These are phyloP conservation scores for Gaeumannomyces sp. DNA, from an alignment of 2,329 filamentous ascomycete genomes.

Conservation along the genomic window DNA sequence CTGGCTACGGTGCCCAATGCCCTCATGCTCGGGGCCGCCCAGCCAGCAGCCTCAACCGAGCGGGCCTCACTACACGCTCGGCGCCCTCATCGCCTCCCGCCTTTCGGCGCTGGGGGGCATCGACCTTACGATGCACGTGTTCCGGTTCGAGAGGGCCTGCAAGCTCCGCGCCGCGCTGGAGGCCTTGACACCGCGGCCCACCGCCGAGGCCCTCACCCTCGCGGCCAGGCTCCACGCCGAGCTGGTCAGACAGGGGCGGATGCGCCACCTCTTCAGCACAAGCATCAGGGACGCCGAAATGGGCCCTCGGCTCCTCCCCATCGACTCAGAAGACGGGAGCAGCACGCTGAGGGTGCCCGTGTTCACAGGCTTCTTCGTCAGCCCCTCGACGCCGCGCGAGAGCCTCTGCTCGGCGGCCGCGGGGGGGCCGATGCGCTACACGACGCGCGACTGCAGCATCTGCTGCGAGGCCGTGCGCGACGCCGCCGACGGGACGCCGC, in stretches of 20 bases:
- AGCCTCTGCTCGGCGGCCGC: not conserved
- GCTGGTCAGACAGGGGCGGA: not conserved
- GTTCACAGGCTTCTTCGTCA: constrained; percentile 10
- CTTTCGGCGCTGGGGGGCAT: constrained; percentile 6
- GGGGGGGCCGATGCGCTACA: not conserved
- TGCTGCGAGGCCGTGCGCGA: constrained; percentile 14
- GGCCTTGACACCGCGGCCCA: constrained; percentile 7
- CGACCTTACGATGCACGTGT: constrained; percentile 4
- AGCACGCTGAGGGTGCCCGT: constrained; percentile 11
- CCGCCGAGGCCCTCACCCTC: not conserved
- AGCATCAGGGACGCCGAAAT: not conserved
- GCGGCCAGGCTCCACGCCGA: constrained; percentile 7
- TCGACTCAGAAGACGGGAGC: constrained; percentile 8
- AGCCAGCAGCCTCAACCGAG: not conserved
- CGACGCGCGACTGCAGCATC: constrained; percentile 13
- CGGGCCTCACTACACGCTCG: constrained; percentile 4
- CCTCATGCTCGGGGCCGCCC: constrained; percentile 7
- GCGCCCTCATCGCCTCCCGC: not conserved
- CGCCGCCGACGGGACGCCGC: constrained; percentile 7
- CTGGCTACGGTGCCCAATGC: constrained; percentile 15
- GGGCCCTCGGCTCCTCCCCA: not conserved
- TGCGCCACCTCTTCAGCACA: constrained; percentile 5
- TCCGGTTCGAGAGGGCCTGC: constrained; percentile 3
- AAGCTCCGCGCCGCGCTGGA: constrained; percentile 6
- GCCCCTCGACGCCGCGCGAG: not conserved